Evolutionary conservation across 768 basidiomycete species (phyloP).

Genomic region (Mycena galopus): DNA sequence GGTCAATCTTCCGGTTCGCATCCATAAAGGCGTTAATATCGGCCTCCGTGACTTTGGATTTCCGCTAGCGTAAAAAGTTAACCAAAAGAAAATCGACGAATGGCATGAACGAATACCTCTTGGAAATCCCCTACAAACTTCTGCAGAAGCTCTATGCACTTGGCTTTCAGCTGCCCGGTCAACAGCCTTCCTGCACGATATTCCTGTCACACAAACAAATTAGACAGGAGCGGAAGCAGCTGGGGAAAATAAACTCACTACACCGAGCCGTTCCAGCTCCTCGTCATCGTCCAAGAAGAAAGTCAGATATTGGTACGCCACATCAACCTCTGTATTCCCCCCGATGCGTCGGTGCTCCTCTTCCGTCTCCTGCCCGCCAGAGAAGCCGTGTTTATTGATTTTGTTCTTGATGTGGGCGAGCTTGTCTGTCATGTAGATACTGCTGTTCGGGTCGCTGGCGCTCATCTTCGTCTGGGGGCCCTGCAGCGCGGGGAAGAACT

Average conservation of each 20-base stretch:
- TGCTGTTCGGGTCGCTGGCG: conserved; percentile 92
- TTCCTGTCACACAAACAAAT: conserved; percentile 64
- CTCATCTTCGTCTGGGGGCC: conserved; percentile 99
- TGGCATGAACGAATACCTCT: conserved; percentile 54
- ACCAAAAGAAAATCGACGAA: conserved; percentile 15
- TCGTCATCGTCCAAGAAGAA: conserved; percentile 98
- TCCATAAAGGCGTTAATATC: conserved; percentile 86
- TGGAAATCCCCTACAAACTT: conserved; percentile 90
- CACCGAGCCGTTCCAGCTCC: conserved; percentile 81
- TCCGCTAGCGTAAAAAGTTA: conserved; percentile 68
- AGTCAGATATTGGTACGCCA: conserved; percentile 92
- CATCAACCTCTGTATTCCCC: conserved; percentile 95
- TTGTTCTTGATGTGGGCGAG: conserved; percentile 96
- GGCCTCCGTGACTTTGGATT: conserved; percentile 85
- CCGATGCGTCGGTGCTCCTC: conserved; percentile 92
- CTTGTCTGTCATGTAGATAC: conserved; percentile 97
- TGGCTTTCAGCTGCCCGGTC: conserved; percentile 92
- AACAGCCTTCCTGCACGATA: conserved; percentile 90
- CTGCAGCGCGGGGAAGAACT: conserved; percentile 98
- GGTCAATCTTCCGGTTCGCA: conserved; percentile 78
- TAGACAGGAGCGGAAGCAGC: not conserved
- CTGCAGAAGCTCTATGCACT: conserved; percentile 87
- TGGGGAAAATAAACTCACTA: conserved; percentile 61
- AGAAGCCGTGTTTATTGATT: conserved; percentile 95
- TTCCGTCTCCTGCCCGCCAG: conserved; percentile 94